Conservation (phyloP, 108 stramenopile genomes). For the Seminavis robusta region DNA sequence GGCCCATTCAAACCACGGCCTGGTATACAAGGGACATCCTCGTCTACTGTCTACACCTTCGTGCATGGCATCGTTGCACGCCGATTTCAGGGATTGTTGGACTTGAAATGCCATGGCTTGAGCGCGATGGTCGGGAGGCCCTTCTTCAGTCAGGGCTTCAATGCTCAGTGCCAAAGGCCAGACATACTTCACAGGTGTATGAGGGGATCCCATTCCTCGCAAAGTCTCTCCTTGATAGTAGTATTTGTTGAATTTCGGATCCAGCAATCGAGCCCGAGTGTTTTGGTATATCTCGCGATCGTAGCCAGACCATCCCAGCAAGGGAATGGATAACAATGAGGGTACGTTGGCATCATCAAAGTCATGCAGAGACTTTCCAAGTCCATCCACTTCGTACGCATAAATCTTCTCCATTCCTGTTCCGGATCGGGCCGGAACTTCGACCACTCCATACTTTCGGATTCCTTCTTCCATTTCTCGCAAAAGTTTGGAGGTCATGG, state of each 20-base stretch:
- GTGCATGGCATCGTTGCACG: too few species aligned
- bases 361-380: slow-evolving; percentile 27
- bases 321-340: slow-evolving; percentile 55
- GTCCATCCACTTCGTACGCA: slow-evolving; percentile 82
- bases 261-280: slow-evolving; percentile 41
- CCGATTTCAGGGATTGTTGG: too few species aligned
- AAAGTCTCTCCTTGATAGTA: not conserved
- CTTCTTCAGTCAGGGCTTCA: slow-evolving; percentile 48
- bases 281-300: slow-evolving; percentile 28
- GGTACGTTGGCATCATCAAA: slow-evolving; percentile 83
- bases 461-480: slow-evolving; percentile 53
- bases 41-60: too few species aligned
- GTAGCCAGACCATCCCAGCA: slow-evolving; percentile 33
- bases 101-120: too few species aligned
- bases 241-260: not conserved
- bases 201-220: slow-evolving; percentile 28
- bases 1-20: too few species aligned
- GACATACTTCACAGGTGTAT: slow-evolving; percentile 27
- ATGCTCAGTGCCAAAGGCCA: slow-evolving; percentile 69
- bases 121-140: too few species aligned
- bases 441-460: slow-evolving; percentile 35
- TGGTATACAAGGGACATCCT: too few species aligned
- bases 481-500: slow-evolving; percentile 23
- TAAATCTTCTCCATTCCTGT: slow-evolving; percentile 40
- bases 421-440: slow-evolving; percentile 15